These are phyloP conservation scores for Colletotrichum neosansevieriae DNA, from an alignment of 2,329 filamentous ascomycete genomes.

Conservation along the genomic window DNA sequence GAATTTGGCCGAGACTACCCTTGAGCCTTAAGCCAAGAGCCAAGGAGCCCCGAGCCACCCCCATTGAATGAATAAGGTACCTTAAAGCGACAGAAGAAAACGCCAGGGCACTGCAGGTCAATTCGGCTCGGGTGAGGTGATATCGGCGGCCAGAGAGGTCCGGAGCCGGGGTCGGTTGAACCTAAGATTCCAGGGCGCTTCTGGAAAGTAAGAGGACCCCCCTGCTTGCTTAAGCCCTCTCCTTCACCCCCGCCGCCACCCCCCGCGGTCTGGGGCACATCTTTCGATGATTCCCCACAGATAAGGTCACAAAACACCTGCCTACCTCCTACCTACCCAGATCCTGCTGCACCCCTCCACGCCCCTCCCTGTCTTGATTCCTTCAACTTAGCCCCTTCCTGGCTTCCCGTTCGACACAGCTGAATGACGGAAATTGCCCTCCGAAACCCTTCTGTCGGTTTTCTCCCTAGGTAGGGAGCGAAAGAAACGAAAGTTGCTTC, in stretches of 20 bases:
- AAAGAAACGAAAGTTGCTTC: slow-evolving; percentile 1
- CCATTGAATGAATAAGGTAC: no score
- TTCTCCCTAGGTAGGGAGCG: not conserved
- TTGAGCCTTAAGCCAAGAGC: no score
- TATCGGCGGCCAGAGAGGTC: not conserved
- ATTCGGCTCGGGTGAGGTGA: not conserved
- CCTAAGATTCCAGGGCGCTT: not conserved
- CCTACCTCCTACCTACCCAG: not conserved
- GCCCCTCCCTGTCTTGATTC: slow-evolving; percentile 2
- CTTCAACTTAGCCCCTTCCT: not conserved
- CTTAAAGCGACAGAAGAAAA: no score
- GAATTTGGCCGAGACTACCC: no score
- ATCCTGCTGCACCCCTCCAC: slow-evolving; percentile 9
- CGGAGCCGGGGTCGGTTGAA: not conserved
- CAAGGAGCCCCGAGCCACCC: no score
- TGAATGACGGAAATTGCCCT: slow-evolving; percentile 33
- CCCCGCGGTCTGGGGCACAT: slow-evolving; percentile 23
- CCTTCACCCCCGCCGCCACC: no score
- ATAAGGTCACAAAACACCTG: slow-evolving; percentile 31
- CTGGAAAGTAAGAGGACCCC: not conserved
- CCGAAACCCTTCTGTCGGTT: slow-evolving; percentile 7
- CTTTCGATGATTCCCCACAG: slow-evolving; percentile 40
- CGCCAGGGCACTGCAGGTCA: no score
- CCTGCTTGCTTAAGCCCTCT: not conserved
- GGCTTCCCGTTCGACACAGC: slow-evolving; percentile 19